Percentiles rank a stretch among this genome's conserved stretches.
Evolutionary conservation across 768 basidiomycete species (phyloP).

Genomic region (Pleurotus sapidus): DNA sequence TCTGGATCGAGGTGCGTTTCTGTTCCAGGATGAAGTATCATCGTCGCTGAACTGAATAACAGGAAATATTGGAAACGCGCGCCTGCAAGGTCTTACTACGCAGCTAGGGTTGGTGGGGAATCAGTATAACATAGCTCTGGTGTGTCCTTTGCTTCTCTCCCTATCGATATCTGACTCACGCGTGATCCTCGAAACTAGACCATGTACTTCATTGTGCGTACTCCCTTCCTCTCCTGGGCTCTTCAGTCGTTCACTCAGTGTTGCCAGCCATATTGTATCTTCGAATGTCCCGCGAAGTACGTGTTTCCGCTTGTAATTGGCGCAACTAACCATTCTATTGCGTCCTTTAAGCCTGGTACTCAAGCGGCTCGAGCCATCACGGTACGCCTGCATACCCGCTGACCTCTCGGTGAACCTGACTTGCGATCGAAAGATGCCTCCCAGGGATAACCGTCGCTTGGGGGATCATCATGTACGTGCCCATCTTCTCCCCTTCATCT

Average conservation of each 20-base stretch:
- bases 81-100: slow-evolving; percentile 55
- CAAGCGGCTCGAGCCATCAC: slow-evolving; percentile 63
- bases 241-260: background rate
- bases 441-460: slow-evolving; percentile 65
- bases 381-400: slow-evolving; percentile 25
- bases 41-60: background rate
- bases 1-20: slow-evolving; percentile 53
- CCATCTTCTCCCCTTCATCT: background rate
- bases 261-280: slow-evolving; percentile 54
- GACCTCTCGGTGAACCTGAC: background rate
- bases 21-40: background rate
- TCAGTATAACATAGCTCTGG: slow-evolving; percentile 66
- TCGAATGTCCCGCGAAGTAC: slow-evolving; percentile 72
- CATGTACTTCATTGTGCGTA: slow-evolving; percentile 66
- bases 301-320: slow-evolving; percentile 9
- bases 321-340: background rate
- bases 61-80: slow-evolving; percentile 53
- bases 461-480: slow-evolving; percentile 59
- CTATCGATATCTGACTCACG: background rate
- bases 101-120: slow-evolving; percentile 57
- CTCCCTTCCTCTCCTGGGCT: background rate
- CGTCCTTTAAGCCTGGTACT: slow-evolving; percentile 42
- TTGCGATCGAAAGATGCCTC: slow-evolving; percentile 44
- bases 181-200: slow-evolving; percentile 37
- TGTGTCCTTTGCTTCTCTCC: slow-evolving; percentile 20